phyloP scores from a whole-genome alignment of 176 grass and related monocot species.

The Carex myosuroides region DNA sequence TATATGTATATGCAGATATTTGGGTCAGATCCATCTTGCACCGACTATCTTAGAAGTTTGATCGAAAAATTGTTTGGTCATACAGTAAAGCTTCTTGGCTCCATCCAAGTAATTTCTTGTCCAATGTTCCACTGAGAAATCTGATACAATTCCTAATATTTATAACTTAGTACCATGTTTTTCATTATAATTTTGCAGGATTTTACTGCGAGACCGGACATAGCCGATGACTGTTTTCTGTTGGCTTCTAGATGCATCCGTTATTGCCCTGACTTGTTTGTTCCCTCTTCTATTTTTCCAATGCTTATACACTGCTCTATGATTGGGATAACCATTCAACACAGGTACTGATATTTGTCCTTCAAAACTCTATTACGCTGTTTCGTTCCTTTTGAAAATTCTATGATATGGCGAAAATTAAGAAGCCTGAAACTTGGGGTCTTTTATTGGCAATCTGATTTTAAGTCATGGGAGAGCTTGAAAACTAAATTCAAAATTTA shows the following conservation, averaged over 20 bases:
- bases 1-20: constrained; percentile 62
- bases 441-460: not conserved
- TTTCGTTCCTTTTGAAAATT: not conserved
- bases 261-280: constrained; percentile 85
- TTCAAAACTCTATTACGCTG: not conserved
- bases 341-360: constrained; percentile 46
- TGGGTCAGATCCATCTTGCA: constrained; percentile 80
- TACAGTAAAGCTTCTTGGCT: constrained; percentile 69
- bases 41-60: constrained; percentile 67
- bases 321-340: constrained; percentile 93
- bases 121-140: not conserved
- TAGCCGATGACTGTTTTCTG: constrained; percentile 96
- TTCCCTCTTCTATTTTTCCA: constrained; percentile 67
- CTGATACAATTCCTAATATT: not conserved
- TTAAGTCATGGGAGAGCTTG: not conserved
- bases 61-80: constrained; percentile 80
- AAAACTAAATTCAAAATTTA: not conserved
- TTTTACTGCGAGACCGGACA: constrained; percentile 98
- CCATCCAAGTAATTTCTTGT: constrained; percentile 64
- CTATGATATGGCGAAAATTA: not conserved
- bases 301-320: constrained; percentile 81
- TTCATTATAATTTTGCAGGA: constrained; percentile 43
- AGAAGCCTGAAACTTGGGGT: not conserved
- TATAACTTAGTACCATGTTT: constrained; percentile 13
- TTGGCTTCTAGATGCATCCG: constrained; percentile 94